Percentiles rank a stretch among this genome's conserved stretches.
Evolutionary conservation across 2,329 filamentous ascomycete genomes (phyloP).

Genomic region (Trichoderma breve): DNA sequence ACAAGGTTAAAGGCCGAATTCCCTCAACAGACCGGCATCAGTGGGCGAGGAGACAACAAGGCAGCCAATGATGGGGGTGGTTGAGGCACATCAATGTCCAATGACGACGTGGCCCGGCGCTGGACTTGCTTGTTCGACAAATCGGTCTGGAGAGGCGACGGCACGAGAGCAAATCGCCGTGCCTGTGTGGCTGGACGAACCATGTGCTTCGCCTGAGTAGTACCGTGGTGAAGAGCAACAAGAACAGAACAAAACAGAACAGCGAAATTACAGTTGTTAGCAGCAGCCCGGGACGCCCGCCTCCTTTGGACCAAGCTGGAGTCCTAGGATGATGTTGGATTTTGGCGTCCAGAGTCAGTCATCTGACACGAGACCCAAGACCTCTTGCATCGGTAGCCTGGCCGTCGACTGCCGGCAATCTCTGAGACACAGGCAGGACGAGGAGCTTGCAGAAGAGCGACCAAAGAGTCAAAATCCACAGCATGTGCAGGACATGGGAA

Average conservation of each 20-base stretch:
- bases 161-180: constrained; percentile 1
- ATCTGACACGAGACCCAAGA: constrained; percentile 16
- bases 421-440: neutral
- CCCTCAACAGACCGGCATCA: neutral
- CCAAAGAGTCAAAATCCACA: neutral
- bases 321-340: constrained; percentile 10
- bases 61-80: constrained; percentile 1
- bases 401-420: constrained; percentile 6
- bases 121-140: neutral
- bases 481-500: constrained; percentile 9
- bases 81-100: neutral
- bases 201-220: neutral
- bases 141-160: neutral
- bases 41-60: neutral
- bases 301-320: neutral
- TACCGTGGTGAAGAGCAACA: neutral
- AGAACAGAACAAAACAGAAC: neutral
- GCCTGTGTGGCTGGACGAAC: constrained; percentile 6
- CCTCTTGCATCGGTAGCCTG: constrained; percentile 16
- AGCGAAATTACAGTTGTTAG: neutral
- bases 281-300: neutral
- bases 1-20: neutral
- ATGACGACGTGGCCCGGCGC: constrained; percentile 7
- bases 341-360: constrained; percentile 18
- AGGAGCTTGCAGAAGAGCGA: neutral